These are phyloP conservation scores for Nitzschia sp. DNA, from an alignment of 108 stramenopile species.

Conservation along the genomic window DNA sequence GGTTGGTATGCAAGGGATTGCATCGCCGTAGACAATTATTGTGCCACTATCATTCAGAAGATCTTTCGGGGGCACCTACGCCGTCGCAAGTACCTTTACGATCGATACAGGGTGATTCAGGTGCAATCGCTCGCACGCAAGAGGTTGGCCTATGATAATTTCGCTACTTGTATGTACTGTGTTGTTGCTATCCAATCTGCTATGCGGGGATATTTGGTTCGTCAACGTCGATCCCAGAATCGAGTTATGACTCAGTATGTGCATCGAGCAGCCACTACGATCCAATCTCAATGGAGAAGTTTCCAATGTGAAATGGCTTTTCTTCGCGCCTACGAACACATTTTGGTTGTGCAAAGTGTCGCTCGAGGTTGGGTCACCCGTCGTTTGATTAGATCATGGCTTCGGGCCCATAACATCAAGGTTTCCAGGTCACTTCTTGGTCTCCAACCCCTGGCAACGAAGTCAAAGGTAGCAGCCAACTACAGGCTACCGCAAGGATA, in stretches of 20 bases:
- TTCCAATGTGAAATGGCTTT: slow-evolving; percentile 60
- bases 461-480: not conserved
- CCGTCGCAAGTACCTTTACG: slow-evolving; percentile 40
- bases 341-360: slow-evolving; percentile 66
- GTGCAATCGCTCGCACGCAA: slow-evolving; percentile 55
- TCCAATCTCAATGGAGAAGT: slow-evolving; percentile 60
- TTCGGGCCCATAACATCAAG: slow-evolving; percentile 3
- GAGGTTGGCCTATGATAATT: slow-evolving; percentile 40
- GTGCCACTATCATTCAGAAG: slow-evolving; percentile 68
- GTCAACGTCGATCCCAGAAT: slow-evolving; percentile 16
- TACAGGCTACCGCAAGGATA: slow-evolving; percentile 8
- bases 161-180: slow-evolving; percentile 47
- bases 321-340: slow-evolving; percentile 53
- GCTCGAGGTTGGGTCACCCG: slow-evolving; percentile 55
- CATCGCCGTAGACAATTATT: slow-evolving; percentile 65
- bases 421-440: not conserved
- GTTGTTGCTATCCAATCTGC: slow-evolving; percentile 61
- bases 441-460: not conserved
- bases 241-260: slow-evolving; percentile 17
- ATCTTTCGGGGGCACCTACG: slow-evolving; percentile 37
- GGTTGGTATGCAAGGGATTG: slow-evolving; percentile 84
- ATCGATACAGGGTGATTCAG: slow-evolving; percentile 51
- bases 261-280: slow-evolving; percentile 53
- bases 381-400: slow-evolving; percentile 14
- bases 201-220: slow-evolving; percentile 47